A percentile compares a stretch with the other conserved stretches of the same genome.
Evolutionary conservation across 805 yeast genomes (phyloP).

Genomic region (Yarrowia porcina): DNA sequence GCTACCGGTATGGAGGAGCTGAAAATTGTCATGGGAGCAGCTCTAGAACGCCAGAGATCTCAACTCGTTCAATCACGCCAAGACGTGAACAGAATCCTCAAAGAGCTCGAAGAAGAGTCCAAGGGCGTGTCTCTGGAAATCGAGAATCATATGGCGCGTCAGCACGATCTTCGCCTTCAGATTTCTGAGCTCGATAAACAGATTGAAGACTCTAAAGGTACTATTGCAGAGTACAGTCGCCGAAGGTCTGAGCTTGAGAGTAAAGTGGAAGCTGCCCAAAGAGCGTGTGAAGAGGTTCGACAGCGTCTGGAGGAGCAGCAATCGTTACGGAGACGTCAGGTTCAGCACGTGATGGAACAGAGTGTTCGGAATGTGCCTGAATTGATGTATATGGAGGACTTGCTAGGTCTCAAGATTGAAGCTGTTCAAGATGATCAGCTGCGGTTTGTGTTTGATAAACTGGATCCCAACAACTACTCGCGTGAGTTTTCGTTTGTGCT

Average conservation of each 20-base stretch:
- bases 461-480: conserved; percentile 46
- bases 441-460: conserved; percentile 48
- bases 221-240: conserved; percentile 33
- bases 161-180: conserved; percentile 31
- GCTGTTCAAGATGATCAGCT: conserved; percentile 49
- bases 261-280: background rate
- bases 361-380: conserved; percentile 51
- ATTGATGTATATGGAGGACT: conserved; percentile 48
- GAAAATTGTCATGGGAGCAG: background rate
- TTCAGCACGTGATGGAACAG: conserved; percentile 43
- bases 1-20: conserved; percentile 18
- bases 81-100: conserved; percentile 5
- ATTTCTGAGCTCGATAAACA: conserved; percentile 31
- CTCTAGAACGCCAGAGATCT: conserved; percentile 10
- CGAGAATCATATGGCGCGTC: conserved; percentile 31
- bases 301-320: conserved; percentile 32
- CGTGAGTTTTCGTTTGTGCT: conserved; percentile 46
- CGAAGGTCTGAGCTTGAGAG: background rate
- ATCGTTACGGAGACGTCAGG: conserved; percentile 38
- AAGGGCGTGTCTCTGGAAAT: conserved; percentile 34
- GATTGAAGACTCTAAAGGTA: conserved; percentile 38
- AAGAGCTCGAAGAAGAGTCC: conserved; percentile 33
- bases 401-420: conserved; percentile 55
- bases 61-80: conserved; percentile 8
- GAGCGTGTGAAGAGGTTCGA: background rate